Evolutionary conservation across 139 green algal species (phyloP), one percentile per base, ranked within the genome.

Genomic region (Chlorella sp.): DNA sequence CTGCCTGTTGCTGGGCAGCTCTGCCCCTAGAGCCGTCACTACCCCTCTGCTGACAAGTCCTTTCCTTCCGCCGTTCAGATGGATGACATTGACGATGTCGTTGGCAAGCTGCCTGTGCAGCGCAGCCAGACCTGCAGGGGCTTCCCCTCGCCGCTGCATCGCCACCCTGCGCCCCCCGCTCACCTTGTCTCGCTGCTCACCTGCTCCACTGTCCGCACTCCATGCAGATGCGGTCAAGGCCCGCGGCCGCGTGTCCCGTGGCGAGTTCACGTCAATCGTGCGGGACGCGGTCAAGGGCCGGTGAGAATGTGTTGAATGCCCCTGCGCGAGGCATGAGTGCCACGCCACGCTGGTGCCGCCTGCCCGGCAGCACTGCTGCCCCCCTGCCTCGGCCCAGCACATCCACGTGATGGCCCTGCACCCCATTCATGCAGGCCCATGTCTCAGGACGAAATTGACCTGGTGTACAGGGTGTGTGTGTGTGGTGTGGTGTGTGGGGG

Each of bases 381-480:
- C 33, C 58, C 33, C 7, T 3, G 12, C 58, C 29, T 14, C 19
- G 1, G 19, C 12, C 21, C 56, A 17, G 21, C 21, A 14, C 8
- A 1, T 25, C 38, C 51, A 60, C 35, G 65, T 68, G n/a, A 63
- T 88, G 21, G 41, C 53, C 19, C 67, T n/a, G n/a, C n/a, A n/a
- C n/a, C n/a, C n/a, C n/a, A n/a, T n/a, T n/a, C n/a, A n/a, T n/a
- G 69, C 36, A 63, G 63, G 27, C 74, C 62, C n/a, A 77, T 88
- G 55, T 61, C 31, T 12, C 35, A 59, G 15, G 84, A 84, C 25
- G 85, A 90, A 63, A 45, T 87, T 2, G 74, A 83, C 12, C 58
- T 90, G 64, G 74, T 90, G 64, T 90, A 82, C 68, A 71, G 81
- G 9, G 77, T n/a, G n/a, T n/a, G n/a, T n/a, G n/a, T n/a, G n/a